Conservation (phyloP, 2,329 filamentous ascomycete species). For the Cladophialophora chaetospira region DNA sequence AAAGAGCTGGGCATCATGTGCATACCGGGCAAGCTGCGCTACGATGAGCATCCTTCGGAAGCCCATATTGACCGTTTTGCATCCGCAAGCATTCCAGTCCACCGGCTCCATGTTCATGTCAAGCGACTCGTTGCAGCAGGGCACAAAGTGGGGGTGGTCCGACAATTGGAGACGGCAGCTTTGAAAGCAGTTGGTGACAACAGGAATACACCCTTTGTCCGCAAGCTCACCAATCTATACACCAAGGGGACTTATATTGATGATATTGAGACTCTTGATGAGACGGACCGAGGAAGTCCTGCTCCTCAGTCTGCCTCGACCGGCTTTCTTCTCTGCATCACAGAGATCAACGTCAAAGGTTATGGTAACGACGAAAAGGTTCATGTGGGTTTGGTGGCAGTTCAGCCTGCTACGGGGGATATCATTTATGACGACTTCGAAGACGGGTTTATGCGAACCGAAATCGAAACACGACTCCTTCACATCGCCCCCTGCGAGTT, state of each 20-base stretch:
- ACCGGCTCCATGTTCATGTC: constrained; percentile 87
- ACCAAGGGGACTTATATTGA: constrained; percentile 98
- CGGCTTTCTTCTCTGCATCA: constrained; percentile 92
- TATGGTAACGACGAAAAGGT: constrained; percentile 91
- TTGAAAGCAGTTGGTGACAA: constrained; percentile 95
- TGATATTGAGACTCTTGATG: constrained; percentile 78
- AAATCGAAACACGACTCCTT: constrained; percentile 91
- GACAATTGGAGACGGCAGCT: constrained; percentile 92
- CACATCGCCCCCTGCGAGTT: constrained; percentile 97
- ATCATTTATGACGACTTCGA: constrained; percentile 96
- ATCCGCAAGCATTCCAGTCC: constrained; percentile 91
- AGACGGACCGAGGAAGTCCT: constrained; percentile 52
- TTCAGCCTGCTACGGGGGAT: constrained; percentile 93
- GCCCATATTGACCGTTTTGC: constrained; percentile 90
- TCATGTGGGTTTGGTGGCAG: constrained; percentile 85
- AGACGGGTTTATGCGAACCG: constrained; percentile 94
- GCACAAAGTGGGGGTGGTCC: constrained; percentile 92
- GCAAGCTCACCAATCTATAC: constrained; percentile 93
- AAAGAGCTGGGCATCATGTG: constrained; percentile 94
- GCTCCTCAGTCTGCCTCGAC: constrained; percentile 63
- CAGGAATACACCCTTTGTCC: constrained; percentile 84
- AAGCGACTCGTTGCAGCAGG: constrained; percentile 90
- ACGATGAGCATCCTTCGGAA: constrained; percentile 91
- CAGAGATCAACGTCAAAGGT: constrained; percentile 77
- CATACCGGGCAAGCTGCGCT: constrained; percentile 92